phyloP scores from a whole-genome alignment of 495 filamentous ascomycete species.

The Melanomma pulvis-pyrius region DNA sequence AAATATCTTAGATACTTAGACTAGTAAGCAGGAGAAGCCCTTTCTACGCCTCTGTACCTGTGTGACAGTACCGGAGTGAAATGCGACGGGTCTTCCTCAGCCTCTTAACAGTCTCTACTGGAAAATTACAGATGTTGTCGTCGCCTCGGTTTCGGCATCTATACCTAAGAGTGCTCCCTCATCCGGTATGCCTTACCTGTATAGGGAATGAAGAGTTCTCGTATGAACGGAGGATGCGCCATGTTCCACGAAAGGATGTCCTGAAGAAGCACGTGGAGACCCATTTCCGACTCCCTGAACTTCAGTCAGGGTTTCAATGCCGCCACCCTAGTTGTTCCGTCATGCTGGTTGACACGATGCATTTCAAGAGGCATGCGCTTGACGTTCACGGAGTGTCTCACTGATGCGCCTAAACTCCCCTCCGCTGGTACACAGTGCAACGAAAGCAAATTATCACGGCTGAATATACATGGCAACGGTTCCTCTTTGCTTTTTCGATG shows the following conservation, averaged over 20 bases:
- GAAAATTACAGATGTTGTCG: too few species aligned
- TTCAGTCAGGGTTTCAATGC: slow-evolving; percentile 19
- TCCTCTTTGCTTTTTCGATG: too few species aligned
- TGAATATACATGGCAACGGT: too few species aligned
- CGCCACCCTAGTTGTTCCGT: slow-evolving; percentile 12
- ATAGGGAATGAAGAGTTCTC: slow-evolving; percentile 12
- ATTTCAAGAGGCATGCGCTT: slow-evolving; percentile 30
- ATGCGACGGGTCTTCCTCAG: too few species aligned
- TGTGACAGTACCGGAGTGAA: too few species aligned
- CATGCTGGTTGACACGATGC: not conserved
- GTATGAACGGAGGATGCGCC: slow-evolving; percentile 16
- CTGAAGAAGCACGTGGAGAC: slow-evolving; percentile 24
- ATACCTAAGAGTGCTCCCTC: slow-evolving; percentile 13
- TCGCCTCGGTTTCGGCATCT: not conserved
- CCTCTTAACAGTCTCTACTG: too few species aligned
- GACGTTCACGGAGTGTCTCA: slow-evolving; percentile 15
- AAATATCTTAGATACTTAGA: too few species aligned
- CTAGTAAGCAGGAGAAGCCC: too few species aligned
- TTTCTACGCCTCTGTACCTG: too few species aligned
- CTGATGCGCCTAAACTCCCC: slow-evolving; percentile 10
- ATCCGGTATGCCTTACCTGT: slow-evolving; percentile 23
- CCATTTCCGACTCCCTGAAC: slow-evolving; percentile 6
- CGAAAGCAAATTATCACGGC: too few species aligned
- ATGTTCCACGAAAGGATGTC: slow-evolving; percentile 14
- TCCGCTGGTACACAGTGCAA: too few species aligned